Evolutionary conservation across 495 filamentous ascomycete genomes (phyloP), one percentile per base, ranked within the genome.

Genomic region (Venustampulla echinocandica): DNA sequence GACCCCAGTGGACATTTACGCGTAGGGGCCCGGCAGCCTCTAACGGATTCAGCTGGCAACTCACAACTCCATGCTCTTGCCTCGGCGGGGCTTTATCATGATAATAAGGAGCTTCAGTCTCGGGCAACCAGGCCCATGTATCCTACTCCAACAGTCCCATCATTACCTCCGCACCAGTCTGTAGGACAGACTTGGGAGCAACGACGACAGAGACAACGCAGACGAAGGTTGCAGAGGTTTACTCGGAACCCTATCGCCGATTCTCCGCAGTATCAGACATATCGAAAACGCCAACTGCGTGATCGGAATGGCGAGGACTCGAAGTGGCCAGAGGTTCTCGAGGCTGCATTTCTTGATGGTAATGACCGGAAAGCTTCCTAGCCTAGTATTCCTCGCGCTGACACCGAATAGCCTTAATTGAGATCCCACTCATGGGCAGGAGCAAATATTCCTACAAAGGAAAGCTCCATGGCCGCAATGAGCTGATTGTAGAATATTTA

Each of bases 261-360:
- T 23, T 69, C 68, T 20, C 64, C 65, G 19, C 67, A 78, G 45
- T 95, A 92, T 64, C 67, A 66, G 36, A 71, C 77, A 50, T 85
- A 84, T 62, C 74, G 88, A 51, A 73, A 74, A 41, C 77, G 81
- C 50, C 84, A 87, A 61, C 73, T 70, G 47, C 73, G 76, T 38
- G 69, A 70, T 49, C 62, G 53, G 3, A 53, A 50, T 32, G 5
- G 14, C 1, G 47, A 61, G 7, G 56, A 59, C 42, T 17, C 19
- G 40, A 61, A 59, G 51, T 97, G 90, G 90, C 82, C 88, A 4
- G 81, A 89, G 52, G 67, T 81, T 52, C 64, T 96, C 13, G 92
- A 98, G 61, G 73, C 82, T 61, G 84, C 86, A 14, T 97, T 98
- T 58, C 80, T 92, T 58, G 83, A 87, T 65, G 90, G 92, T 96